Evolutionary conservation across 805 yeast genomes (phyloP).

Genomic region (Metschnikowia chrysomelidarum): DNA sequence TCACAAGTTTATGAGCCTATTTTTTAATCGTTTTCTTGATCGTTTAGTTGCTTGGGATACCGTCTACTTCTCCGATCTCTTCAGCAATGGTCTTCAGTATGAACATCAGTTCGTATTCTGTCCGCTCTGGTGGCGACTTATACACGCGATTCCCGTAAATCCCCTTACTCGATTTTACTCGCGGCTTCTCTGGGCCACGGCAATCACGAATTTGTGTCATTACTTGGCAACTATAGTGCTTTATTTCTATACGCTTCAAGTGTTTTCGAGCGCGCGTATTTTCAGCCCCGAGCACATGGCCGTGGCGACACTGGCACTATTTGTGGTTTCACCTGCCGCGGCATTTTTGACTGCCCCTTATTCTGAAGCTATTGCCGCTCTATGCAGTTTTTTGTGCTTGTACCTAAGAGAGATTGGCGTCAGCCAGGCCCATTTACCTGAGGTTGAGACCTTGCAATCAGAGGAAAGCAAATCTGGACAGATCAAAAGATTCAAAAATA

Average conservation of each 20-base stretch:
- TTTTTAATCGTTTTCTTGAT: constrained; percentile 33
- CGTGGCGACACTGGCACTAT: constrained; percentile 36
- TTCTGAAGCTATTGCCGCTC: constrained; percentile 70
- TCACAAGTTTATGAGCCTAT: background rate
- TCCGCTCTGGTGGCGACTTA: constrained; percentile 65
- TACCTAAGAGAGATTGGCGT: constrained; percentile 43
- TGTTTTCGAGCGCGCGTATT: constrained; percentile 20
- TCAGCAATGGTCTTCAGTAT: constrained; percentile 49
- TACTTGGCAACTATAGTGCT: constrained; percentile 47
- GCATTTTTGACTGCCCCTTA: constrained; percentile 72
- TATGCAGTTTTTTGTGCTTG: constrained; percentile 57
- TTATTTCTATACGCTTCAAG: constrained; percentile 44
- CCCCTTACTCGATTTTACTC: constrained; percentile 11
- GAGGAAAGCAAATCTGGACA: too few species aligned
- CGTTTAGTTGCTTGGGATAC: constrained; percentile 81
- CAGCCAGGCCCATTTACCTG: constrained; percentile 4
- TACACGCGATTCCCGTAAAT: constrained; percentile 24
- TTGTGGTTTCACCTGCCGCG: constrained; percentile 73
- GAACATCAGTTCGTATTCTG: constrained; percentile 94
- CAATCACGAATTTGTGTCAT: constrained; percentile 54
- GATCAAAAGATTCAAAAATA: too few species aligned
- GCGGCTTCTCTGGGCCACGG: constrained; percentile 29
- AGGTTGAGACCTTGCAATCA: too few species aligned
- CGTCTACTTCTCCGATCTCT: constrained; percentile 66
- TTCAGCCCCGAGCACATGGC: constrained; percentile 21